Evolutionary conservation across 2,329 filamentous ascomycete genomes (phyloP).

Genomic region (Chaetomium sp.): DNA sequence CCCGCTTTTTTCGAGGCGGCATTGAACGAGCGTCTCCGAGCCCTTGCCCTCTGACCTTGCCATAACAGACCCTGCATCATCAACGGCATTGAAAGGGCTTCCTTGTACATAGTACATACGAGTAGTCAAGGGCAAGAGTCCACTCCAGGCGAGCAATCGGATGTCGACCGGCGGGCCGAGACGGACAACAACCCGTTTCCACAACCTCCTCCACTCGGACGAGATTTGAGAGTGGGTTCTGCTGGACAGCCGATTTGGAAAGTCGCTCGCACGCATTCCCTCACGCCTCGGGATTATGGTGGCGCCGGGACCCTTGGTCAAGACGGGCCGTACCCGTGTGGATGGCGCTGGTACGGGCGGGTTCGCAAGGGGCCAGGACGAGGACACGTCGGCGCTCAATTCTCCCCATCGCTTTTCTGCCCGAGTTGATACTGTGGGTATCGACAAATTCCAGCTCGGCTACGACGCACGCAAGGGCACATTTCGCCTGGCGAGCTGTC

Average conservation of each 20-base stretch:
- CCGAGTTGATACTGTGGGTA: background rate
- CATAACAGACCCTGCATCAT: background rate
- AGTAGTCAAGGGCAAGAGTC: background rate
- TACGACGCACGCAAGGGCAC: constrained; percentile 7
- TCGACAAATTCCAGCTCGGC: background rate
- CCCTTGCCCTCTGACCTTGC: background rate
- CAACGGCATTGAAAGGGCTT: background rate
- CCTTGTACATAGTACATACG: background rate
- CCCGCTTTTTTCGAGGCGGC: constrained; percentile 1
- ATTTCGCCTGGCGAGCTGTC: constrained; percentile 10
- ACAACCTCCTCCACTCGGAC: background rate
- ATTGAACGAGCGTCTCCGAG: background rate
- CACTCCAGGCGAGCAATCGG: constrained; percentile 13
- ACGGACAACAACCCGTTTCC: background rate
- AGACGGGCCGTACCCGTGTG: constrained; percentile 6
- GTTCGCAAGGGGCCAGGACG: background rate
- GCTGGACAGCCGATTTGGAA: background rate
- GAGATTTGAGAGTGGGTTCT: background rate
- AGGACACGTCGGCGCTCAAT: background rate
- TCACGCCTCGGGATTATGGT: background rate
- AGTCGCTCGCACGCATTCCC: too few relatives aligned
- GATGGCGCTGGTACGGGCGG: background rate
- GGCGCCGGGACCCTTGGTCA: background rate
- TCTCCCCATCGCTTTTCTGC: background rate
- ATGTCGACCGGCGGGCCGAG: background rate